A percentile compares a stretch with the other conserved stretches of the same genome.
Conservation (phyloP, 78 protist species). For the Thecamonas trahens region DNA sequence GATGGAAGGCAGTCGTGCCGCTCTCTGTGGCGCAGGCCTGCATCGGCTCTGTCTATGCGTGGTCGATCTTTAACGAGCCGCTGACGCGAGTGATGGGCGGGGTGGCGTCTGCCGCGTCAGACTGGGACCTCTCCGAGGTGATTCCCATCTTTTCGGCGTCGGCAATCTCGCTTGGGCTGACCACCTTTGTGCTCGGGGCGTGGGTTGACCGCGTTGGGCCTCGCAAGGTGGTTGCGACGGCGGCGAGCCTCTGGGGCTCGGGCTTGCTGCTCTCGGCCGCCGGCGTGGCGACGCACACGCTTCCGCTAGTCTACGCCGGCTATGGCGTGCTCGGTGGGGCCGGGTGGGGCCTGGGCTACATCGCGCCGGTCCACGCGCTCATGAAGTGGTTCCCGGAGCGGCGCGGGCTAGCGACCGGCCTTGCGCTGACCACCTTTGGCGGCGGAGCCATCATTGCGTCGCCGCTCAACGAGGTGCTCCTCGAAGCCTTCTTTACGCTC, state of each 20-base stretch:
- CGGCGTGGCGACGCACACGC: not conserved
- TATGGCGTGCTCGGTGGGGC: conserved; percentile 6
- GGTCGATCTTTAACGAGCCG: not conserved
- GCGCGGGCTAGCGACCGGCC: conserved; percentile 11
- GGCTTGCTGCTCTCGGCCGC: not conserved
- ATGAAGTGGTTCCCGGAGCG: conserved; percentile 19
- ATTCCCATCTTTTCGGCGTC: not conserved
- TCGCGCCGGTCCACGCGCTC: conserved; percentile 17
- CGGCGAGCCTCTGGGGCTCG: not conserved
- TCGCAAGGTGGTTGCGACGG: not conserved
- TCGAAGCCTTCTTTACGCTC: not conserved
- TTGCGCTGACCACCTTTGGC: conserved; percentile 20
- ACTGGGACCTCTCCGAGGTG: conserved; percentile 1
- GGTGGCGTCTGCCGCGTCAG: not conserved
- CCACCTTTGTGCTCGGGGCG: not conserved
- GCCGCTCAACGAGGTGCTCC: conserved; percentile 1
- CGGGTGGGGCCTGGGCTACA: conserved; percentile 4
- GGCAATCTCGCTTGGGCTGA: not conserved
- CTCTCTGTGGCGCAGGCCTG: not conserved
- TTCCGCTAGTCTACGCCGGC: not conserved
- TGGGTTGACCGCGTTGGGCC: conserved; percentile 1
- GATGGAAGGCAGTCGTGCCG: no score
- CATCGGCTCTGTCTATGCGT: conserved; percentile 21
- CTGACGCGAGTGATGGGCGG: not conserved
- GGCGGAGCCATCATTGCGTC: conserved; percentile 6